Percentiles rank a stretch among this genome's conserved stretches.
These are phyloP conservation scores for Penicillium paradoxum DNA, from an alignment of 495 filamentous ascomycete genomes.

Conservation along the genomic window DNA sequence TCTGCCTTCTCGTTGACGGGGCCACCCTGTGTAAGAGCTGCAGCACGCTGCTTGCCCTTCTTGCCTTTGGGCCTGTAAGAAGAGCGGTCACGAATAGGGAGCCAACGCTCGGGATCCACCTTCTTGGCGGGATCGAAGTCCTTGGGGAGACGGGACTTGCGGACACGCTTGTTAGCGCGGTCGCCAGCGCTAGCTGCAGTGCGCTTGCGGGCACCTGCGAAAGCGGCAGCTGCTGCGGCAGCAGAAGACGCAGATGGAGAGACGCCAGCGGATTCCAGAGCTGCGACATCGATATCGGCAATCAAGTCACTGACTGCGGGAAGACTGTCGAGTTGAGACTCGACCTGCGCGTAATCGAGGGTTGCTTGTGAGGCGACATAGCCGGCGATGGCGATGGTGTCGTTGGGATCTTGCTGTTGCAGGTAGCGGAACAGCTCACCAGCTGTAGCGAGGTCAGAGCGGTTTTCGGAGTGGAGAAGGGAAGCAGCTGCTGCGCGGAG, in stretches of 20 bases:
- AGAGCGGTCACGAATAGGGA: conserved; percentile 83
- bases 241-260: conserved; percentile 48
- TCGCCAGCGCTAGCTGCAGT: conserved; percentile 45
- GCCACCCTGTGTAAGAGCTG: conserved; percentile 81
- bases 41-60: conserved; percentile 79
- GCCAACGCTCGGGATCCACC: conserved; percentile 85
- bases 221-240: conserved; percentile 32
- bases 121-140: conserved; percentile 70
- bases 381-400: conserved; percentile 67
- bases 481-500: conserved; percentile 74
- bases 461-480: conserved; percentile 67
- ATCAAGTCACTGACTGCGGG: conserved; percentile 63
- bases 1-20: conserved; percentile 63
- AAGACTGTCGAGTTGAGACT: conserved; percentile 57
- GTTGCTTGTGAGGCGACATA: conserved; percentile 79
- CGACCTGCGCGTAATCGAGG: conserved; percentile 54
- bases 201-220: conserved; percentile 53
- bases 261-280: conserved; percentile 74
- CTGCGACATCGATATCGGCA: conserved; percentile 58
- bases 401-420: conserved; percentile 54
- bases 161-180: conserved; percentile 56
- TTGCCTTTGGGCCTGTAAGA: conserved; percentile 84
- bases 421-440: conserved; percentile 70
- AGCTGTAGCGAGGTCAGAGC: conserved; percentile 61
- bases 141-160: conserved; percentile 69